These are phyloP conservation scores for Alternaria arborescens DNA, from an alignment of 2,329 filamentous ascomycete species.

Conservation along the genomic window DNA sequence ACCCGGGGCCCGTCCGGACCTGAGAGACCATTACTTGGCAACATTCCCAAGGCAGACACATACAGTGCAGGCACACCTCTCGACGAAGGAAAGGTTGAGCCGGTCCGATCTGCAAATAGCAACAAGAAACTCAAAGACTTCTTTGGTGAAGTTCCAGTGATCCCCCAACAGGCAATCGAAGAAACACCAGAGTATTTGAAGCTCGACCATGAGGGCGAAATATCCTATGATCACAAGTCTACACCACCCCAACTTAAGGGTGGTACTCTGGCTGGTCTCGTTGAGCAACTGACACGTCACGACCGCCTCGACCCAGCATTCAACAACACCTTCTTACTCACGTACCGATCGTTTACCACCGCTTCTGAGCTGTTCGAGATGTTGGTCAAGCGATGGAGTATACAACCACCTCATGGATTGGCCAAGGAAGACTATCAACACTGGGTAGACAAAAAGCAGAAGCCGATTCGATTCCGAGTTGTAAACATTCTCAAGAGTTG, in stretches of 20 bases:
- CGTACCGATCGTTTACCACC: slow-evolving; percentile 92
- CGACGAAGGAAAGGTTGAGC: slow-evolving; percentile 46
- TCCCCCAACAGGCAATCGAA: slow-evolving; percentile 64
- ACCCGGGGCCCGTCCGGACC: slow-evolving; percentile 40
- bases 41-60: slow-evolving; percentile 67
- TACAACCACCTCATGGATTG: slow-evolving; percentile 88
- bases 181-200: slow-evolving; percentile 85
- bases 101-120: slow-evolving; percentile 50
- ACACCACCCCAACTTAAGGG: slow-evolving; percentile 81
- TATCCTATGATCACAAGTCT: slow-evolving; percentile 88
- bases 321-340: slow-evolving; percentile 97
- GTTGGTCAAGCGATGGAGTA: slow-evolving; percentile 87
- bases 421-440: slow-evolving; percentile 77
- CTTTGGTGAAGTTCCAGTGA: slow-evolving; percentile 61
- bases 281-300: slow-evolving; percentile 94
- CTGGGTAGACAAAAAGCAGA: slow-evolving; percentile 95
- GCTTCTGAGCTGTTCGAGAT: slow-evolving; percentile 92
- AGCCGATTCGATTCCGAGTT: slow-evolving; percentile 92
- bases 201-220: slow-evolving; percentile 86
- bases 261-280: slow-evolving; percentile 85
- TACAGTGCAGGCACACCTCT: slow-evolving; percentile 65
- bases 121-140: slow-evolving; percentile 61
- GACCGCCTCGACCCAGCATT: slow-evolving; percentile 95
- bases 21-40: slow-evolving; percentile 61
- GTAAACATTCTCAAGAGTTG: slow-evolving; percentile 98